A percentile compares a stretch with the other conserved stretches of the same genome.
These are phyloP conservation scores for Beauveria medogensis DNA, from an alignment of 2,329 filamentous ascomycete species.

Conservation along the genomic window DNA sequence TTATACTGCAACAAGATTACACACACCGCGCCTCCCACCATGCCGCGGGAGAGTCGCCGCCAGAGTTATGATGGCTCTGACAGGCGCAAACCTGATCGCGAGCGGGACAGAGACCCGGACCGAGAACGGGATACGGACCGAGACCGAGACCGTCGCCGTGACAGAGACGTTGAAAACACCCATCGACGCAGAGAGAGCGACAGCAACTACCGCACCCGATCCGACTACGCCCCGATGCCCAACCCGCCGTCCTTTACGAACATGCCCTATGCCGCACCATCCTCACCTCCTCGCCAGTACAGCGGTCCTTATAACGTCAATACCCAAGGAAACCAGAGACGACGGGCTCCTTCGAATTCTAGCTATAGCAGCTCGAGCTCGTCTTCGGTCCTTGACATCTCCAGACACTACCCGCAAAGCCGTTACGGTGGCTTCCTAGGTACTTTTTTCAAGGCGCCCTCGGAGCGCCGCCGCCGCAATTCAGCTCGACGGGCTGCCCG, in stretches of 20 bases:
- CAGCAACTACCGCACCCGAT: not conserved
- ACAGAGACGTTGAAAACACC: not conserved
- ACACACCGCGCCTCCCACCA: conserved; percentile 22
- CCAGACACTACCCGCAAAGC: conserved; percentile 39
- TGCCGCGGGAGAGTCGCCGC: conserved; percentile 48
- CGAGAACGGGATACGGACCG: not conserved
- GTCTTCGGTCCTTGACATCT: conserved; percentile 59
- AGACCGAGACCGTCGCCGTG: conserved; percentile 2
- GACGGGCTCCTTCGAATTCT: conserved; percentile 17
- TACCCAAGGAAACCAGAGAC: not conserved
- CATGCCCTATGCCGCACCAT: not conserved
- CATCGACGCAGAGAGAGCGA: conserved; percentile 1
- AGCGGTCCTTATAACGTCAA: not conserved
- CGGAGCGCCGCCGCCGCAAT: conserved; percentile 40
- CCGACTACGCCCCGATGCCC: conserved; percentile 7
- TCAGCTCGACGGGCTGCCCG: conserved; percentile 14
- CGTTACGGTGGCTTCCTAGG: conserved; percentile 47
- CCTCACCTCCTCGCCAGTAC: not conserved
- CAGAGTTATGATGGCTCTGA: conserved; percentile 48
- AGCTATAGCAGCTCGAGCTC: conserved; percentile 40
- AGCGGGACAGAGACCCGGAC: conserved; percentile 18
- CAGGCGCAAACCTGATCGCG: conserved; percentile 34
- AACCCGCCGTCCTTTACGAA: conserved; percentile 6
- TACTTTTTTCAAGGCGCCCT: conserved; percentile 56
- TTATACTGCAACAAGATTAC: not conserved